Percentiles rank a stretch among this genome's conserved stretches.
Evolutionary conservation across 2,329 filamentous ascomycete species (phyloP).

Genomic region (Aaosphaeria arxii): DNA sequence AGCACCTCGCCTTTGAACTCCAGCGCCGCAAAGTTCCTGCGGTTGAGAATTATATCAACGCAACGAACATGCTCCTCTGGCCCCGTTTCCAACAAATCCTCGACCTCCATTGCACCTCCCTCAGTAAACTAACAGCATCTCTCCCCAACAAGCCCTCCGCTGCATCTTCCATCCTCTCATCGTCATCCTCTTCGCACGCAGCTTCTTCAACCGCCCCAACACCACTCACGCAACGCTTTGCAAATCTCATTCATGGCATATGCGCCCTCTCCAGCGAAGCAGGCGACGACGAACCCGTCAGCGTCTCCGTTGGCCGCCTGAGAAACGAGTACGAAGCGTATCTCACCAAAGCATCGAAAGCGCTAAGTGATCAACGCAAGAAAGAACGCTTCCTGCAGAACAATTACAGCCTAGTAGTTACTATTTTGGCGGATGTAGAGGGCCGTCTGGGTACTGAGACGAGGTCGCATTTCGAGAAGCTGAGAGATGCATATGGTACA

Average conservation of each 20-base stretch:
- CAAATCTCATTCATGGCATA: slow-evolving; percentile 84
- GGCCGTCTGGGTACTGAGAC: slow-evolving; percentile 75
- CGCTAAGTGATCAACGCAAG: slow-evolving; percentile 74
- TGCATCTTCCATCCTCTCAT: slow-evolving; percentile 30
- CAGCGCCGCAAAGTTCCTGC: slow-evolving; percentile 88
- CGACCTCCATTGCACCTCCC: slow-evolving; percentile 86
- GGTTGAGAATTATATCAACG: slow-evolving; percentile 89
- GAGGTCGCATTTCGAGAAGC: slow-evolving; percentile 67
- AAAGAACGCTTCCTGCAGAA: slow-evolving; percentile 87
- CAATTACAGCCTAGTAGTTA: slow-evolving; percentile 92
- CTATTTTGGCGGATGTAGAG: slow-evolving; percentile 72
- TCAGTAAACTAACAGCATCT: slow-evolving; percentile 58
- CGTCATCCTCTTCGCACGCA: slow-evolving; percentile 41
- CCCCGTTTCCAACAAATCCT: slow-evolving; percentile 92
- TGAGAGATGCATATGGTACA: slow-evolving; percentile 45
- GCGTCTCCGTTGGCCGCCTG: slow-evolving; percentile 73
- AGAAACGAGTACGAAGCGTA: slow-evolving; percentile 81
- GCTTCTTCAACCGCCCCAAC: slow-evolving; percentile 77
- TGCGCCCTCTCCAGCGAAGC: slow-evolving; percentile 81
- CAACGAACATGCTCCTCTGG: slow-evolving; percentile 93
- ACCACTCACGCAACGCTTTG: slow-evolving; percentile 90
- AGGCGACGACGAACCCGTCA: slow-evolving; percentile 90
- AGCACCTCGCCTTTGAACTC: slow-evolving; percentile 89
- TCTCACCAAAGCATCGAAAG: slow-evolving; percentile 71
- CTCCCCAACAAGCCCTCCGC: slow-evolving; percentile 36